Evolutionary conservation across 2,329 filamentous ascomycete species (phyloP).

Genomic region (Ascomycota sp.): DNA sequence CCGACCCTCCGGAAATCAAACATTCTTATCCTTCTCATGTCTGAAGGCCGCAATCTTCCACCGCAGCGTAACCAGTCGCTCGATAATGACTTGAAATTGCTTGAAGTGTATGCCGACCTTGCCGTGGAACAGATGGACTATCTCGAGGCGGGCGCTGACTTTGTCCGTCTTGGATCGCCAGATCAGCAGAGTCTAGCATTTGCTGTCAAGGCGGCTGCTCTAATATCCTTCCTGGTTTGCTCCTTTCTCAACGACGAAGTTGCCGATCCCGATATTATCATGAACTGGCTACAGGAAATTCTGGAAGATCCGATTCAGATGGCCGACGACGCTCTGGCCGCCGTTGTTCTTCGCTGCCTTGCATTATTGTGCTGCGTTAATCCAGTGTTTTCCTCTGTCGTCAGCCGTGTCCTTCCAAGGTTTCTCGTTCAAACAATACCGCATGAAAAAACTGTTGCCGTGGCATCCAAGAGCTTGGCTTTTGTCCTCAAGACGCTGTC

Average conservation of each 20-base stretch:
- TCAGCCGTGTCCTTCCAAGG: slow-evolving; percentile 59
- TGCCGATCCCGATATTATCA: slow-evolving; percentile 55
- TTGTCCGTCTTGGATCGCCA: slow-evolving; percentile 54
- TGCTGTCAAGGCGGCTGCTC: slow-evolving; percentile 59
- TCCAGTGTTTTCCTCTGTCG: slow-evolving; percentile 46
- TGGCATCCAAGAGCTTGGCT: slow-evolving; percentile 70
- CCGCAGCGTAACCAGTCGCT: slow-evolving; percentile 11
- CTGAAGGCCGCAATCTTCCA: slow-evolving; percentile 25
- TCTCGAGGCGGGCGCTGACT: slow-evolving; percentile 75
- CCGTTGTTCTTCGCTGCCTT: slow-evolving; percentile 58
- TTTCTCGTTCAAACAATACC: slow-evolving; percentile 73
- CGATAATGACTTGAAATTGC: slow-evolving; percentile 30
- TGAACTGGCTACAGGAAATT: slow-evolving; percentile 68
- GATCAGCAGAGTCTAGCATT: slow-evolving; percentile 75
- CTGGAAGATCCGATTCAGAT: slow-evolving; percentile 63
- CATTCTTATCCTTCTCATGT: slow-evolving; percentile 52
- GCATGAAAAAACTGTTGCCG: slow-evolving; percentile 41
- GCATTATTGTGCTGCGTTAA: slow-evolving; percentile 60
- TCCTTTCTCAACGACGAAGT: slow-evolving; percentile 59
- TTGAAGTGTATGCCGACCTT: slow-evolving; percentile 46
- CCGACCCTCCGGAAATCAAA: slow-evolving; percentile 36
- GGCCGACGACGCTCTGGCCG: slow-evolving; percentile 54
- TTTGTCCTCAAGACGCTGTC: slow-evolving; percentile 63
- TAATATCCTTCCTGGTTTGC: slow-evolving; percentile 73
- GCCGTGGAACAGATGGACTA: slow-evolving; percentile 66